Evolutionary conservation across 1,284 basidiomycete genomes (phyloP).

Genomic region (Fomitiporia mediterranea): DNA sequence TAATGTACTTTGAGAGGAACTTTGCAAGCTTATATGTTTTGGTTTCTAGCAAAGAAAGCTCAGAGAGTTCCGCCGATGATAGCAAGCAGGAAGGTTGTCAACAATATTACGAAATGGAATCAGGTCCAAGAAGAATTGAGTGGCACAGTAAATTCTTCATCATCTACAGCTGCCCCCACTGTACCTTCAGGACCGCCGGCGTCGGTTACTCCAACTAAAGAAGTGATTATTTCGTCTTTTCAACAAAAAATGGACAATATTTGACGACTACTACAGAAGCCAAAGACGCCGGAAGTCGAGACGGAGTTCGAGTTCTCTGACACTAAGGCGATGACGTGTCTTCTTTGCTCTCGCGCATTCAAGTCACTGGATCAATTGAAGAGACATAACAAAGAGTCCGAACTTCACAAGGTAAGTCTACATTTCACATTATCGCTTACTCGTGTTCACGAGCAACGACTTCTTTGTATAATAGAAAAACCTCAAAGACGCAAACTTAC

Average conservation of each 20-base stretch:
- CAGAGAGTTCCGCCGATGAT: slow-evolving; percentile 82
- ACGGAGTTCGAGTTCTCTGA: slow-evolving; percentile 77
- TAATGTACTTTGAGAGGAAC: slow-evolving; percentile 23
- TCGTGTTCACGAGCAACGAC: background rate
- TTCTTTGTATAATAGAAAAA: slow-evolving; percentile 61
- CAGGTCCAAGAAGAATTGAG: slow-evolving; percentile 83
- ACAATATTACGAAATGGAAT: slow-evolving; percentile 94
- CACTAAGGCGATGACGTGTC: slow-evolving; percentile 64
- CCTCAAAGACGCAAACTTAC: slow-evolving; percentile 61
- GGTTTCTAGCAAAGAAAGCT: slow-evolving; percentile 45
- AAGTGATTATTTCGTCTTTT: background rate
- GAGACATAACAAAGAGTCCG: slow-evolving; percentile 86
- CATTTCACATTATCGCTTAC: slow-evolving; percentile 12
- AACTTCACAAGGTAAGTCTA: slow-evolving; percentile 75
- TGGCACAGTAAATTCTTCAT: slow-evolving; percentile 28
- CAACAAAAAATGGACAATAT: background rate
- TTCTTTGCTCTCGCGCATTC: slow-evolving; percentile 90
- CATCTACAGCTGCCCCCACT: background rate
- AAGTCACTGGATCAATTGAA: slow-evolving; percentile 79
- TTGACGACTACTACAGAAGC: slow-evolving; percentile 24
- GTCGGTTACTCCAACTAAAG: background rate
- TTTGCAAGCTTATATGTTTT: slow-evolving; percentile 24
- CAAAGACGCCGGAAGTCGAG: slow-evolving; percentile 37
- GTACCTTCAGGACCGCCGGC: background rate
- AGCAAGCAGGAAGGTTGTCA: slow-evolving; percentile 84